These are phyloP conservation scores for Ogataea trehaloabstinens DNA, from an alignment of 805 yeast genomes.

Conservation along the genomic window DNA sequence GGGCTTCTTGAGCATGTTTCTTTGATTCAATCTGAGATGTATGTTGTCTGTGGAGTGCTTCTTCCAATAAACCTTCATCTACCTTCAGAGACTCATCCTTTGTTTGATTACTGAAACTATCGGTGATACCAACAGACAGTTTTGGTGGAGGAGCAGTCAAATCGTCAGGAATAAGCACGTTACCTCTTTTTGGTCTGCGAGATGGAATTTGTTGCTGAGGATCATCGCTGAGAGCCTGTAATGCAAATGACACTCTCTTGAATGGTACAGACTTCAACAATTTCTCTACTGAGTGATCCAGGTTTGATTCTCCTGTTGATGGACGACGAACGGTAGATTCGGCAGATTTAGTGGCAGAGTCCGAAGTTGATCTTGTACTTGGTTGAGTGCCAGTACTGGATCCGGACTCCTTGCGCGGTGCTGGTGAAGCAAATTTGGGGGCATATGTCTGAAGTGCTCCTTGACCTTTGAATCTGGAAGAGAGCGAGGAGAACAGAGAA, in stretches of 20 bases:
- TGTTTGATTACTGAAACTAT: slow-evolving; percentile 35
- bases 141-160: slow-evolving; percentile 59
- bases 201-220: slow-evolving; percentile 66
- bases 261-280: slow-evolving; percentile 33
- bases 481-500: slow-evolving; percentile 32
- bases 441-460: slow-evolving; percentile 10
- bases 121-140: slow-evolving; percentile 67
- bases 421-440: slow-evolving; percentile 10
- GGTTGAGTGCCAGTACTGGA: background rate
- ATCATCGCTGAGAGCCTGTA: slow-evolving; percentile 46
- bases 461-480: slow-evolving; percentile 32
- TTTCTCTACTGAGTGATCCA: slow-evolving; percentile 6
- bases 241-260: slow-evolving; percentile 50
- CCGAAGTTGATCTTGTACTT: background rate
- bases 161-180: slow-evolving; percentile 65
- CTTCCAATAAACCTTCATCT: slow-evolving; percentile 46
- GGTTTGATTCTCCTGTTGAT: background rate
- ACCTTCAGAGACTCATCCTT: slow-evolving; percentile 29
- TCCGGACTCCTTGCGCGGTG: slow-evolving; percentile 3
- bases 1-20: slow-evolving; percentile 76
- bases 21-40: slow-evolving; percentile 57
- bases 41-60: slow-evolving; percentile 60
- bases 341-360: background rate
- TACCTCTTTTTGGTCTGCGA: slow-evolving; percentile 51
- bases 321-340: background rate